Conservation (phyloP, 1,284 basidiomycete species). For the Cystobasidium pallidum region DNA sequence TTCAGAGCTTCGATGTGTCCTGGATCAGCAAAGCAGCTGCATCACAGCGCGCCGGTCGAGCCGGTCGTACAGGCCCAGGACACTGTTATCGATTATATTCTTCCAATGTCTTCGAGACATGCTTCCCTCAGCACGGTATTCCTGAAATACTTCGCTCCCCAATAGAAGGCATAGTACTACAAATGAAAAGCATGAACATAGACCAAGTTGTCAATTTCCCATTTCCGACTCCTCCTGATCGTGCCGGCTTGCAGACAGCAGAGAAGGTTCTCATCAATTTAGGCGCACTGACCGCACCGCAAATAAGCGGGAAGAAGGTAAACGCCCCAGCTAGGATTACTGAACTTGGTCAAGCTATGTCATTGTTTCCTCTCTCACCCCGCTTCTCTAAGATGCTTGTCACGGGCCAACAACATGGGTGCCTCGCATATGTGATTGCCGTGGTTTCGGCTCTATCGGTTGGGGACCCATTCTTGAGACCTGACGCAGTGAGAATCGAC, state of each 20-base stretch:
- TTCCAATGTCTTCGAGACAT: slow-evolving; percentile 81
- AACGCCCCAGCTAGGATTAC: slow-evolving; percentile 68
- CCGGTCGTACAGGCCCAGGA: slow-evolving; percentile 75
- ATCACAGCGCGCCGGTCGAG: slow-evolving; percentile 71
- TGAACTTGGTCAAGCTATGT: slow-evolving; percentile 85
- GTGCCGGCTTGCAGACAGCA: slow-evolving; percentile 74
- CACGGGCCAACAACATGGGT: slow-evolving; percentile 86
- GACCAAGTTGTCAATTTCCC: slow-evolving; percentile 96
- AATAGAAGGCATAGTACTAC: slow-evolving; percentile 93
- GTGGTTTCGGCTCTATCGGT: slow-evolving; percentile 91
- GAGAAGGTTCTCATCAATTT: slow-evolving; percentile 80
- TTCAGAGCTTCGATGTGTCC: slow-evolving; percentile 71
- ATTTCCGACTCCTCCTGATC: slow-evolving; percentile 94
- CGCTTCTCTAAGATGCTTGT: slow-evolving; percentile 94
- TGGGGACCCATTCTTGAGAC: slow-evolving; percentile 92
- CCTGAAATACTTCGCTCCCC: slow-evolving; percentile 96
- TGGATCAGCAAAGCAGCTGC: slow-evolving; percentile 79
- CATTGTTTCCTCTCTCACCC: slow-evolving; percentile 88
- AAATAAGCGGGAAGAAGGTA: slow-evolving; percentile 55
- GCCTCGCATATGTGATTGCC: slow-evolving; percentile 86
- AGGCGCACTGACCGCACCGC: slow-evolving; percentile 70
- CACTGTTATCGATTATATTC: slow-evolving; percentile 78
- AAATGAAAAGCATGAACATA: slow-evolving; percentile 99
- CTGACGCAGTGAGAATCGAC: slow-evolving; percentile 66
- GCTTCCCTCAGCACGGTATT: slow-evolving; percentile 81